A percentile compares a stretch with the other conserved stretches of the same genome.
Evolutionary conservation across 768 basidiomycete species (phyloP).

Genomic region (Auriculariales sp.): DNA sequence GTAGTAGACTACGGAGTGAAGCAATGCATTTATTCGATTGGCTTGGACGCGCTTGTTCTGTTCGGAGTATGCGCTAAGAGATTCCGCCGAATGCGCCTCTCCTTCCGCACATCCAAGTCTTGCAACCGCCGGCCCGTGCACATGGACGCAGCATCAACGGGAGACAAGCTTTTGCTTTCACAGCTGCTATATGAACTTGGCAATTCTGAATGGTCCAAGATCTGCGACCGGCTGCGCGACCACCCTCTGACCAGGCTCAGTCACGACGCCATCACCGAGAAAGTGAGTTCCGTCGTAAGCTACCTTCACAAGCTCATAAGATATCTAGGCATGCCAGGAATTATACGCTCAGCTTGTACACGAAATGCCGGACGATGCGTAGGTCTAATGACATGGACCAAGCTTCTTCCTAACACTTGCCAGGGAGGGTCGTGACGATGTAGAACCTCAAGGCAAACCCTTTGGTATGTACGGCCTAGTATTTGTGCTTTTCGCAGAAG

Average conservation of each 20-base stretch:
- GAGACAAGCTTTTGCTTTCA: constrained; percentile 45
- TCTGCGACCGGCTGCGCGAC: constrained; percentile 48
- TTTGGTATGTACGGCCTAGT: constrained; percentile 29
- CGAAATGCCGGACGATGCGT: constrained; percentile 53
- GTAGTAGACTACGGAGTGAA: constrained; percentile 14
- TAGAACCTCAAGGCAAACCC: constrained; percentile 33
- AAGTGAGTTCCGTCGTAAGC: constrained; percentile 30
- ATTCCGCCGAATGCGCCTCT: neutral
- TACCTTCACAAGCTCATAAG: constrained; percentile 8
- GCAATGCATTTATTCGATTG: neutral
- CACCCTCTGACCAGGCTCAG: constrained; percentile 58
- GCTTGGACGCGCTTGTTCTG: neutral
- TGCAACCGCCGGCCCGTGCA: neutral
- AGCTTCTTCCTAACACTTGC: constrained; percentile 5
- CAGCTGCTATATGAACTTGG: constrained; percentile 82
- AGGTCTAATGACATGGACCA: constrained; percentile 13
- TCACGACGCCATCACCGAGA: constrained; percentile 50
- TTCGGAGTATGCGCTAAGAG: neutral
- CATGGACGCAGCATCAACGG: neutral
- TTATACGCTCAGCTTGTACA: constrained; percentile 57
- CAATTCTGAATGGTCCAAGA: constrained; percentile 46
- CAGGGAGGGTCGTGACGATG: constrained; percentile 6
- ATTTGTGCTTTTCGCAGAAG: neutral
- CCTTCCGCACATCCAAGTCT: neutral
- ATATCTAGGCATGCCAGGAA: constrained; percentile 44